These are phyloP conservation scores for Tylopilus vinaceipallidus DNA, from an alignment of 768 basidiomycete genomes.

Conservation along the genomic window DNA sequence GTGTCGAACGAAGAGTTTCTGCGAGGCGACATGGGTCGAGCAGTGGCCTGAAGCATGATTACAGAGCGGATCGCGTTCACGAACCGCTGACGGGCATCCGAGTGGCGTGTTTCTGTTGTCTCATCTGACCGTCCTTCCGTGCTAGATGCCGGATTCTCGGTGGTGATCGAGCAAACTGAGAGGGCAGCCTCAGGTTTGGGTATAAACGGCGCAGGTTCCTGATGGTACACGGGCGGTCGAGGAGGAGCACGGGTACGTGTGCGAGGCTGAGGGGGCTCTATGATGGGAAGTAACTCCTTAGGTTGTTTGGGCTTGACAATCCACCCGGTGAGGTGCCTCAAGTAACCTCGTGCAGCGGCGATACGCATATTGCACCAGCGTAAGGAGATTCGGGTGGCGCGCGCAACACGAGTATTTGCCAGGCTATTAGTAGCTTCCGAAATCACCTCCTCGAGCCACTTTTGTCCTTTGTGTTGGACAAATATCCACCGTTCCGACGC, in stretches of 20 bases:
- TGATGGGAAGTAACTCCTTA: constrained; percentile 23
- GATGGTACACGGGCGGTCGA: constrained; percentile 17
- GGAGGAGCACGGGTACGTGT: constrained; percentile 9
- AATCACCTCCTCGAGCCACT: constrained; percentile 50
- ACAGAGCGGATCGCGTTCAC: constrained; percentile 45
- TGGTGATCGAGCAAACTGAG: constrained; percentile 26
- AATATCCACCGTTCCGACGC: constrained; percentile 51
- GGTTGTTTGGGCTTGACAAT: constrained; percentile 23
- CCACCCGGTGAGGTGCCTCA: constrained; percentile 26
- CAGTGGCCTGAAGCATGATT: constrained; percentile 41
- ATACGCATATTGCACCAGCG: constrained; percentile 26
- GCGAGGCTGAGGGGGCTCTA: constrained; percentile 20
- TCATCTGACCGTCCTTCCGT: constrained; percentile 30
- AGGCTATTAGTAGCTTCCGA: constrained; percentile 27
- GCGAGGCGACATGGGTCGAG: constrained; percentile 31
- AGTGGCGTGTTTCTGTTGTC: constrained; percentile 22
- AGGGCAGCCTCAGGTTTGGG: constrained; percentile 22
- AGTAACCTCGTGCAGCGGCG: constrained; percentile 15
- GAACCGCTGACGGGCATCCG: constrained; percentile 38
- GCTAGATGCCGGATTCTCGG: constrained; percentile 28
- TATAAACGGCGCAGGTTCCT: constrained; percentile 18
- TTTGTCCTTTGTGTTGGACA: constrained; percentile 45
- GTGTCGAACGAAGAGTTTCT: constrained; percentile 31
- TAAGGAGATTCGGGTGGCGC: constrained; percentile 22
- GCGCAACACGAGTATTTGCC: constrained; percentile 26